These are phyloP conservation scores for Termitomyces sp. DNA, from an alignment of 768 basidiomycete species.

Conservation along the genomic window DNA sequence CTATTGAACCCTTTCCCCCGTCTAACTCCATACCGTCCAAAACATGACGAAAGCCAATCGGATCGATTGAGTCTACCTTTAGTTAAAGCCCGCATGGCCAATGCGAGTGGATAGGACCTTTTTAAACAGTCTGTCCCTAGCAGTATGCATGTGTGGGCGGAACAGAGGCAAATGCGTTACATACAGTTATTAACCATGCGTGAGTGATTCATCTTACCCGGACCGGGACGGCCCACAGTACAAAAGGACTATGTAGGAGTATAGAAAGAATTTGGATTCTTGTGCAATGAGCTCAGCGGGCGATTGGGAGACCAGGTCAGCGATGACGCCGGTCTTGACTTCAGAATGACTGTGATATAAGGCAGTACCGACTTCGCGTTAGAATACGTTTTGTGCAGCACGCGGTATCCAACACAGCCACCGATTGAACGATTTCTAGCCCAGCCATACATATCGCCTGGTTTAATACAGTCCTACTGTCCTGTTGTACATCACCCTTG, in stretches of 20 bases:
- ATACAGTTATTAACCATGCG: no score
- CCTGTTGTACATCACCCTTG: no score
- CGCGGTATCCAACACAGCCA: no score
- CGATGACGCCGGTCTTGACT: not conserved
- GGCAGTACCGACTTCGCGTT: no score
- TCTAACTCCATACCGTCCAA: not conserved
- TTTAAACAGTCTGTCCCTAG: no score
- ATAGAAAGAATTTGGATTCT: not conserved
- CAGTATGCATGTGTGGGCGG: not conserved
- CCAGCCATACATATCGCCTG: no score
- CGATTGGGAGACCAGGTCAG: not conserved
- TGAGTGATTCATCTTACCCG: not conserved
- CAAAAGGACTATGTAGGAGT: not conserved
- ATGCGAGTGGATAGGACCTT: no score
- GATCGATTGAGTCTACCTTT: not conserved
- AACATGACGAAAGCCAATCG: not conserved
- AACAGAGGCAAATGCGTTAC: not conserved
- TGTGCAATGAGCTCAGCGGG: not conserved
- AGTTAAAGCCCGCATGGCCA: no score
- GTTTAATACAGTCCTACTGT: no score
- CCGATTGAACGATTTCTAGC: no score
- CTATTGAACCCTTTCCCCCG: not conserved
- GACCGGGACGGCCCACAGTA: not conserved
- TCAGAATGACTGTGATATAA: not conserved
- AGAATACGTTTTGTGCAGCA: no score